Percentiles rank a stretch among this genome's conserved stretches.
Evolutionary conservation across 1,284 basidiomycete genomes (phyloP).

Genomic region (Athelia psychrophila): DNA sequence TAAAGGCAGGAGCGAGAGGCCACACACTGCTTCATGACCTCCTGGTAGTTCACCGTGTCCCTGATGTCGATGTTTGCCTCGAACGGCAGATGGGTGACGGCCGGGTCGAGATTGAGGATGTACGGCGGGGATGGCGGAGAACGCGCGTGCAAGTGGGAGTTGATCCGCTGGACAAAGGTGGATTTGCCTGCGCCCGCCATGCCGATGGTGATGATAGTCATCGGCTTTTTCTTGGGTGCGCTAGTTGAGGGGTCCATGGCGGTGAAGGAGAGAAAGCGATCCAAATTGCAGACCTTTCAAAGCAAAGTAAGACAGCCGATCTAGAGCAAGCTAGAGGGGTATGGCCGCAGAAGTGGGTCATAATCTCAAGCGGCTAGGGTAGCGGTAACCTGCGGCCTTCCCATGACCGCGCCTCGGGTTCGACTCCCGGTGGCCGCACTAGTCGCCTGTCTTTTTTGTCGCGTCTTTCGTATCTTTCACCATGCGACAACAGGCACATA

Average conservation of each 20-base stretch:
- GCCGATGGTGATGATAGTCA: constrained; percentile 85
- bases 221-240: constrained; percentile 52
- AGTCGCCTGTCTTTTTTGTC: no score
- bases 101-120: constrained; percentile 96
- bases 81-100: constrained; percentile 88
- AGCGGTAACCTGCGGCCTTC: no score
- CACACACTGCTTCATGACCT: constrained; percentile 99
- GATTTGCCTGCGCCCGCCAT: constrained; percentile 97
- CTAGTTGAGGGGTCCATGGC: no score
- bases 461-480: no score
- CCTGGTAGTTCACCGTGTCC: constrained; percentile 95
- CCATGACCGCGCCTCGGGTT: no score
- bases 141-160: constrained; percentile 77
- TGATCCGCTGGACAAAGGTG: constrained; percentile 93
- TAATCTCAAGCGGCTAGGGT: no score
- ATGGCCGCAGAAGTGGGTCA: no score
- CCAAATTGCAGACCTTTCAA: not conserved
- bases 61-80: constrained; percentile 97
- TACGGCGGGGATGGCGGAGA: constrained; percentile 76
- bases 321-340: no score
- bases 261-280: not conserved
- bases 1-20: constrained; percentile 5
- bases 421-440: no score
- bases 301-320: no score
- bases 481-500: no score